Evolutionary conservation across 139 green algal species (phyloP).

Genomic region (Dunaliella primolecta): DNA sequence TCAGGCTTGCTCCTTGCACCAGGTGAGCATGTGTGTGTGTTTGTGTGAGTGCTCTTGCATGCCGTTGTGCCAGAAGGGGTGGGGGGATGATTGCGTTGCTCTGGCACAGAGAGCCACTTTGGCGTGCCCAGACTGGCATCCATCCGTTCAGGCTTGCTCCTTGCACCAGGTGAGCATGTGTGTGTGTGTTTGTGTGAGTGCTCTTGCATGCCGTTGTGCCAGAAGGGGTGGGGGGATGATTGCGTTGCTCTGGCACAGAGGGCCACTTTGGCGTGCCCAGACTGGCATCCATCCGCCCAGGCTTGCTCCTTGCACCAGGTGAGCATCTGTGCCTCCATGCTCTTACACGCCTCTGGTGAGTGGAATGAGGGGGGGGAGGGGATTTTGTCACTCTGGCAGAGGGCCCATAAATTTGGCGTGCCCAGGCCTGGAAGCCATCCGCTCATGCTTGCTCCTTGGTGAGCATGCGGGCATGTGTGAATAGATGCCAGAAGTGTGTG

Average conservation of each 20-base stretch:
- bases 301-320: conserved; percentile 68
- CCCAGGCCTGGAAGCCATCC: conserved; percentile 57
- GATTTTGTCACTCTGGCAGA: background rate
- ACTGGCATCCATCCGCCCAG: conserved; percentile 59
- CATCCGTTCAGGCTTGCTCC: conserved; percentile 68
- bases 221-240: background rate
- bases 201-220: too few species aligned
- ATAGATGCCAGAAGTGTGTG: too few species aligned
- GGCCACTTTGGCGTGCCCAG: conserved; percentile 76
- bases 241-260: background rate
- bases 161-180: conserved; percentile 50
- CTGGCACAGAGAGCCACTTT: conserved; percentile 49
- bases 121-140: conserved; percentile 73
- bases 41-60: background rate
- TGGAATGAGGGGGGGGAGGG: too few species aligned
- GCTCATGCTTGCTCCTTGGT: conserved; percentile 78
- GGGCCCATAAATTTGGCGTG: conserved; percentile 82
- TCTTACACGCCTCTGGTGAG: too few species aligned
- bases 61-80: too few species aligned
- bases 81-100: background rate
- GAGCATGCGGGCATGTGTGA: too few species aligned
- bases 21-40: conserved; percentile 34
- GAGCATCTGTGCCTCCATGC: conserved; percentile 41
- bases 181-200: conserved; percentile 27
- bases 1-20: conserved; percentile 46